Evolutionary conservation across 1,139 yeast species (phyloP).

Genomic region (Spathaspora sp.): DNA sequence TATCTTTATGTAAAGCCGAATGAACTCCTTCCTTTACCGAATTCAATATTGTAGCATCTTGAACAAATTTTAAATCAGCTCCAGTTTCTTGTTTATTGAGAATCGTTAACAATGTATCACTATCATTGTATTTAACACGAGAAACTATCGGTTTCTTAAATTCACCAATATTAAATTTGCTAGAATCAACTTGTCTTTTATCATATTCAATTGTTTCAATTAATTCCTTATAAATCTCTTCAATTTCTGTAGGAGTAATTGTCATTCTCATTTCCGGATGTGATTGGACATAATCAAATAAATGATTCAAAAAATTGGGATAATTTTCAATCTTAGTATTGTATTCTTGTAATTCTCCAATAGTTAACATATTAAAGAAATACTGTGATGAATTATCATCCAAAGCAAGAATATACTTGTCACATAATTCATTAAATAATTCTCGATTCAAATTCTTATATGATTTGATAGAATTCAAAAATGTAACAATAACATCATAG

Average conservation of each 20-base stretch:
- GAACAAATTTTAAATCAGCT: constrained; percentile 5
- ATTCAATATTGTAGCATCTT: constrained; percentile 7
- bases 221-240: constrained; percentile 20
- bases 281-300: constrained; percentile 17
- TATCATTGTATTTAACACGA: constrained; percentile 20
- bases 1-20: constrained; percentile 5
- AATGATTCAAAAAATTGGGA: constrained; percentile 23
- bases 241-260: constrained; percentile 12
- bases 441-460: constrained; percentile 6
- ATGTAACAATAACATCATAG: background rate
- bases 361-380: constrained; percentile 15
- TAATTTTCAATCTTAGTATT: constrained; percentile 22
- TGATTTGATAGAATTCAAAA: background rate
- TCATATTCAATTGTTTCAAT: constrained; percentile 18
- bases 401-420: constrained; percentile 9
- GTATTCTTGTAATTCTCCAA: constrained; percentile 17
- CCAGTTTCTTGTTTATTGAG: constrained; percentile 9
- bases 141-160: constrained; percentile 14
- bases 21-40: constrained; percentile 8
- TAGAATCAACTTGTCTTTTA: background rate
- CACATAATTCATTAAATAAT: constrained; percentile 17
- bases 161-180: constrained; percentile 25
- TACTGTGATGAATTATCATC: constrained; percentile 11
- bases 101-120: constrained; percentile 21
- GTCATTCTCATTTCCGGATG: constrained; percentile 9